Evolutionary conservation across 2,329 filamentous ascomycete species (phyloP), one percentile per base, ranked within the genome.

Genomic region (Scedosporium minutisporum): DNA sequence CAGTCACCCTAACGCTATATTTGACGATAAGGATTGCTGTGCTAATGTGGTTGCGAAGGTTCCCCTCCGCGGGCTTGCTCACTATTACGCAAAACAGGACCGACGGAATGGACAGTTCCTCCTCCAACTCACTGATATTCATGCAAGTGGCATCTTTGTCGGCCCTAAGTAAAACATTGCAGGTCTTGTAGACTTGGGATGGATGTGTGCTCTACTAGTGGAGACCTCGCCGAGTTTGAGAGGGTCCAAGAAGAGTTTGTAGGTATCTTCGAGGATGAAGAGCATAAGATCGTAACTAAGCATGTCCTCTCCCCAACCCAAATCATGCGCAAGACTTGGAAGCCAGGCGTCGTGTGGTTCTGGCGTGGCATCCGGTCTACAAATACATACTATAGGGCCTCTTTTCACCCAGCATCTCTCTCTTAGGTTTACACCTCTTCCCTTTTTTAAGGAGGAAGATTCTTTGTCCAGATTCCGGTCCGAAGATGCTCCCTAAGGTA

Each of bases 141-240:
- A 74, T 65, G 63, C 57, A 23, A 71, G 71, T 48, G 75, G 75
- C 58, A 70, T 76, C 41, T 69, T 76, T 42, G 70, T 75, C 6
- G 71, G 75, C 62, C 57, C 72, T 25, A 58, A 74, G 33, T 73
- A 70, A 71, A 73, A 75, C 57, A 66, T 75, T 25, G 71, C 66
- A 9, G 66, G 66, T 57, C 44, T 74, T 0, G 69, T 76, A 16
- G 72, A 76, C 63, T 67, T 71, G 27, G 72, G 75, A 65, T 75
- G 69, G 71, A 65, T 73, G 18, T 74, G 67, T 64, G 65, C 72
- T 23, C 66, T 69, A 29, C 71, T 71, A 55, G 44, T 57, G 6
- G 67, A 70, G 62, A 33, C 29, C 29, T 46, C 6, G 44, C 4
- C 14, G 14, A 46, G 44, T 46, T 46, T 46, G 44, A 46, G 14